Base-by-base conservation (phyloP, 805 yeast species). In the Yamadazyma paraphyllophila region DNA sequence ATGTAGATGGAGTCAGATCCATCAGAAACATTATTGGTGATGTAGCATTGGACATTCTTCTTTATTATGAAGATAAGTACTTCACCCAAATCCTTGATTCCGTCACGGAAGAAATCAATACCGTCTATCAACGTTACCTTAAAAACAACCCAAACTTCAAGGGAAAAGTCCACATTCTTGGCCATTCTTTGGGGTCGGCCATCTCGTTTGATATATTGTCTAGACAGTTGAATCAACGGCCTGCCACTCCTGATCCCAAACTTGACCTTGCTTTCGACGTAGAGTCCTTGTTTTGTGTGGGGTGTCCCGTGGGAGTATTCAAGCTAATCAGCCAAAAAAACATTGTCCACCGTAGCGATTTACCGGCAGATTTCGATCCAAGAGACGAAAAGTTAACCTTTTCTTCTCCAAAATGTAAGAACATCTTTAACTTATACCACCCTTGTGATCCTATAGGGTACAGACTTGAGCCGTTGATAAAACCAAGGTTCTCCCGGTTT, bases 381-480 rank as follows among this genome's bases (percentile, higher is more conserved):
- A 40, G 48, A 26, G 51, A 47, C n/a, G 37, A 27, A 26, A 15
- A 43, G 6, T 31, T 66, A 40, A 39, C 24, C 1, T 52, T 49
- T 35, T 62, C 69, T 7, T 63, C 76, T 2, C 89, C 94, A 3
- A 75, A 74, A 27, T 83, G 85, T 51, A 65, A 71, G 2, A 85
- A 86, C 56, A 62, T 86, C 36, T 94, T 85, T 67, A 92, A 92
- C 59, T 66, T 94, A 5, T 89, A 86, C 67, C 96, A 92, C 55
- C 88, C 92, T 0, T 84, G 95, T 52, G 99, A 92, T 59, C 96
- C 97, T 0, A 83, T 94, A 34, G 91, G 92, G 0, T 89, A 91
- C 57, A 71, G 98, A 45, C 66, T 91, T 47, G 99, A 92, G 62
- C 99, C 99, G 1, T 66, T 92, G 46, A 76, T 91, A 4, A 65